Evolutionary conservation across 176 grass and related monocot species (phyloP), one percentile per base, ranked within the genome.

Genomic region (Secale cereale): DNA sequence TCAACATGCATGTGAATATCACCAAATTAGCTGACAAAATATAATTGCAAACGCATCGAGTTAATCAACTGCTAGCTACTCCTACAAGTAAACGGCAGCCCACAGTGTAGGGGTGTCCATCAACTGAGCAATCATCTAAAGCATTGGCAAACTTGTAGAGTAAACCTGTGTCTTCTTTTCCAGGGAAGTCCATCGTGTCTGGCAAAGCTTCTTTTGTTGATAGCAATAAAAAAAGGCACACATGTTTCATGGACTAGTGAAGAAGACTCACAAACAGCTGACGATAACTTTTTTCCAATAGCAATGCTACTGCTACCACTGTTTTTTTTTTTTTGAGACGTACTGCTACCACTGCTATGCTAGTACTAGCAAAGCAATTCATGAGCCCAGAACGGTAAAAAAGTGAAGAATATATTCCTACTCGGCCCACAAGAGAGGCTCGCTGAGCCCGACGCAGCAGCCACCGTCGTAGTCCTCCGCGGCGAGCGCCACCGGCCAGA

Each of bases 341-440:
- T n/a, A n/a, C n/a, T n/a, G n/a, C n/a, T 26, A 10, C 5, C 17
- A 15, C 43, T 68, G 26, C 12, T 27, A 1, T 61, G 46, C 69
- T 81, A 45, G 41, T 17, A 50, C 46, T 50, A 54, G 25, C n/a
- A 1, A 66, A 30, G 62, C 5, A 67, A 68, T 57, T 77, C n/a
- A 33, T 52, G 29, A 52, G 32, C 36, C 36, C 36, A 39, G 41
- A 14, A 45, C 40, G 12, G 72, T 19, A 76, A 45, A 65, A 65
- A 59, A 14, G 5, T 35, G 33, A 6, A 14, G 8, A 43, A 40
- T 3, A 50, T 6, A 22, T 2, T 57, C 54, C 84, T 90, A 90
- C 80, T 90, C 89, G 68, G 80, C 39, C 89, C 89, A 91, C 61
- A 91, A 2, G 81, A 85, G 89, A 13, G 81, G 31, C 85, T 87